Conservation (phyloP, 345 rosid genomes). For the Lepidium africanum region DNA sequence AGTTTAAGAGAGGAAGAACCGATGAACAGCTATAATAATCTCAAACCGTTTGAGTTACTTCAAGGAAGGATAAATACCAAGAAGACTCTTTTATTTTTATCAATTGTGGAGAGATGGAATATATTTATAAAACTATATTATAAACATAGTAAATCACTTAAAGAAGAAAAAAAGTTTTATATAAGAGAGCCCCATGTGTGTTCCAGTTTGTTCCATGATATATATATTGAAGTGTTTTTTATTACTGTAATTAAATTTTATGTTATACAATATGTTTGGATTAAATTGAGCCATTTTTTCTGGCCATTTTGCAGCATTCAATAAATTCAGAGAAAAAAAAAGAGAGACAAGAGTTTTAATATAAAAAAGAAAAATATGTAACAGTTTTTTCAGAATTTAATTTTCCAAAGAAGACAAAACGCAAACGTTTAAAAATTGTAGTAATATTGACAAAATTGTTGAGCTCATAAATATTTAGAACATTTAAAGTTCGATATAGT, state of each 20-base stretch:
- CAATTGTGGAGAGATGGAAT: slow-evolving; percentile 9
- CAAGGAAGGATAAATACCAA: slow-evolving; percentile 21
- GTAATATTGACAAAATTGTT: slow-evolving; percentile 21
- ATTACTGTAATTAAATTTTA: background rate
- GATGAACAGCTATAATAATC: slow-evolving; percentile 28
- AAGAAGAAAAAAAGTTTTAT: slow-evolving; percentile 1
- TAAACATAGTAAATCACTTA: background rate
- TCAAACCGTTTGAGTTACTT: slow-evolving; percentile 24
- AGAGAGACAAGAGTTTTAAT: slow-evolving; percentile 22
- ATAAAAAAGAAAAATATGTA: slow-evolving; percentile 22
- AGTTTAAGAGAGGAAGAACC: slow-evolving; percentile 6
- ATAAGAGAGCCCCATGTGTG: slow-evolving; percentile 13
- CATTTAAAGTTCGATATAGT: background rate
- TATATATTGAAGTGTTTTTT: slow-evolving; percentile 1
- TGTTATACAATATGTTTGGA: background rate
- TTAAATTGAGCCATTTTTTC: slow-evolving; percentile 12
- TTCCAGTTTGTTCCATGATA: slow-evolving; percentile 28
- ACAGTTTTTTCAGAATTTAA: slow-evolving; percentile 29
- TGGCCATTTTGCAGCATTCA: slow-evolving; percentile 31
- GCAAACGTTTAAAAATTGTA: slow-evolving; percentile 11
- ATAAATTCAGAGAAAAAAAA: slow-evolving; percentile 21
- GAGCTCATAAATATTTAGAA: slow-evolving; percentile 1
- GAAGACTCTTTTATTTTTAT: slow-evolving; percentile 1
- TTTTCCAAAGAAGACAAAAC: slow-evolving; percentile 22
- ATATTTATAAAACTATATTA: background rate